These are phyloP conservation scores for Candida sanyaensis DNA, from an alignment of 1,139 yeast species.

Conservation along the genomic window DNA sequence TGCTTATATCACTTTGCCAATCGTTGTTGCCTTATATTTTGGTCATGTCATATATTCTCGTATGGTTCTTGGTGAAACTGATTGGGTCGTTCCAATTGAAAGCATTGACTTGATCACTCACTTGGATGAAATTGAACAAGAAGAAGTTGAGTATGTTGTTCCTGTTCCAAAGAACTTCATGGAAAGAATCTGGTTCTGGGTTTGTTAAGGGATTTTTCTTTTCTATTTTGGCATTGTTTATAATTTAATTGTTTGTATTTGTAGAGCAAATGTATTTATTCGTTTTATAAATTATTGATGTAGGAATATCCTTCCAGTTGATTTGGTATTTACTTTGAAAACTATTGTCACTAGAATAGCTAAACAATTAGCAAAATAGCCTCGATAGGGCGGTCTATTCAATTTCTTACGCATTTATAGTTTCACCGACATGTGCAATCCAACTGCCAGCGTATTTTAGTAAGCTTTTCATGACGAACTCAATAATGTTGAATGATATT, in stretches of 20 bases:
- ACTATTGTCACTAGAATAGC: too few species aligned
- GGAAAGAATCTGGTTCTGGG: slow-evolving; percentile 44
- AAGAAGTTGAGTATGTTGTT: slow-evolving; percentile 29
- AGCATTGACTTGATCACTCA: slow-evolving; percentile 49
- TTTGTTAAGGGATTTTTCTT: slow-evolving; percentile 27
- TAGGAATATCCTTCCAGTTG: too few species aligned
- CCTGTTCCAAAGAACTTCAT: slow-evolving; percentile 31
- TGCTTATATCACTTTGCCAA: slow-evolving; percentile 62
- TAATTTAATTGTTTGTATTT: neutral
- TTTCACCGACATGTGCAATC: too few species aligned
- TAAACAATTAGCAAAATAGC: too few species aligned
- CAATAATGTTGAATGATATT: too few species aligned
- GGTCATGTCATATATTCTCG: slow-evolving; percentile 35
- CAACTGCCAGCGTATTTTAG: too few species aligned
- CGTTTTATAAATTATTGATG: neutral
- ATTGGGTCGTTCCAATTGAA: slow-evolving; percentile 15
- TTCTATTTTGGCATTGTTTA: too few species aligned
- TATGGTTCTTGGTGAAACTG: slow-evolving; percentile 24
- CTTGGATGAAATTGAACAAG: slow-evolving; percentile 44
- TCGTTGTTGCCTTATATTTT: slow-evolving; percentile 47
- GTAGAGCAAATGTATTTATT: neutral
- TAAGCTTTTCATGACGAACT: too few species aligned
- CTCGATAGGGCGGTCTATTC: too few species aligned
- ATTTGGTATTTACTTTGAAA: too few species aligned
- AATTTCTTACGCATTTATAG: too few species aligned